Conservation (phyloP, 306 rosid species). For the Heteromeles arbutifolia region DNA sequence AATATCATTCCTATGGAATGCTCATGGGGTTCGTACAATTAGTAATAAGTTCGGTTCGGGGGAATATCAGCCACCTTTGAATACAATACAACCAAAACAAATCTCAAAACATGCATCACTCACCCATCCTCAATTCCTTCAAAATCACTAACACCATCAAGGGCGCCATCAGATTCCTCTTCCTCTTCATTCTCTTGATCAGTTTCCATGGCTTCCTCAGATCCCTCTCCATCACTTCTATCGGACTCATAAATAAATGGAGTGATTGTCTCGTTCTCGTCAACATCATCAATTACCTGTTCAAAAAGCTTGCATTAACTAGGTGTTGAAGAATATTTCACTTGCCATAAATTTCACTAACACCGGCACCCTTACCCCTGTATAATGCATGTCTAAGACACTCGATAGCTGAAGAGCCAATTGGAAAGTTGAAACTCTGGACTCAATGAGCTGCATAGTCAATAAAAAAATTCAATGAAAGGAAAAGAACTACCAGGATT, state of each 20-base stretch:
- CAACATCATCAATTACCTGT: slow-evolving; percentile 53
- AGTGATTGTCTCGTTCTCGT: slow-evolving; percentile 24
- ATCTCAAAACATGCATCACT: slow-evolving; percentile 8
- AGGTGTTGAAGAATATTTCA: neutral
- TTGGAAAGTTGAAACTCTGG: slow-evolving; percentile 67
- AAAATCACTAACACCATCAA: slow-evolving; percentile 34
- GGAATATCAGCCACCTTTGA: neutral
- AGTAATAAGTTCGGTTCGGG: neutral
- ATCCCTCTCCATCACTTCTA: slow-evolving; percentile 50
- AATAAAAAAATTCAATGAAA: neutral
- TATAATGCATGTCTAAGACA: slow-evolving; percentile 50
- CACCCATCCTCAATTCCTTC: slow-evolving; percentile 45
- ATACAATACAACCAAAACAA: neutral
- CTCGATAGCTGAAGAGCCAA: slow-evolving; percentile 66
- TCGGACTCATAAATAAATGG: slow-evolving; percentile 54
- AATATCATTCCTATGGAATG: slow-evolving; percentile 1
- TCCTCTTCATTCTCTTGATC: slow-evolving; percentile 37
- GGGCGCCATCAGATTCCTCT: slow-evolving; percentile 25
- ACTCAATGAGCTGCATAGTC: slow-evolving; percentile 57
- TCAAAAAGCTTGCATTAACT: slow-evolving; percentile 2
- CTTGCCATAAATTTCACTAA: slow-evolving; percentile 1
- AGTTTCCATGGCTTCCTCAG: slow-evolving; percentile 64
- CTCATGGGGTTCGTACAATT: neutral
- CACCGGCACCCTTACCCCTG: slow-evolving; percentile 39
- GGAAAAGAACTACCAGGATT: neutral